Base-by-base conservation (phyloP, 768 basidiomycete genomes). In the Lentinula guzmanii region DNA sequence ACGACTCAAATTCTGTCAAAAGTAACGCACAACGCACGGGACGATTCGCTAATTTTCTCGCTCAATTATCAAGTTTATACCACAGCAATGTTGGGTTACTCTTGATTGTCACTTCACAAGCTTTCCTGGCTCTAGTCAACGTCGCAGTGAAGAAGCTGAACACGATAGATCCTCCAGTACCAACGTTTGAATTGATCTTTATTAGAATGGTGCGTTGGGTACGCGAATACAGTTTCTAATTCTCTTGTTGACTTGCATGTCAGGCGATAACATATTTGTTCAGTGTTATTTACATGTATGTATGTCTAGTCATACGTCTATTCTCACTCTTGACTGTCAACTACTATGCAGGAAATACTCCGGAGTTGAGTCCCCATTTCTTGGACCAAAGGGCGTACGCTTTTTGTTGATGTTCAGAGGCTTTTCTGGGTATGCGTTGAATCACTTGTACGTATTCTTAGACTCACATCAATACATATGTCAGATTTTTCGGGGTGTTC, bases 401-500 rank as follows among this genome's bases (percentile, higher is more conserved):
- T 50, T 66, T 3, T 68, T 85, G 1, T 70, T 87, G 1, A 70
- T 74, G 2, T 64, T 74, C 1, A 72, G 86, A 56, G 85, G 85
- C 0, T 66, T 84, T 59, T 70, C 74, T 28, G 85, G 86, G 77
- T 83, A 63, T 34, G 75, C 68, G 37, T 21, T 41, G 53, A 21
- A 21, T 39, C n/a, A 53, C 11, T 3, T 10, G 6, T 16, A 11
- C 21, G 11, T 45, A 33, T 33, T 54, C 28, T 51, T 61, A 61
- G 53, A 28, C 31, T 66, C 64, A 60, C 62, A 63, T 15, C 46
- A 4, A 39, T 21, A 7, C 10, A 10, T 28, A 10, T 64, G 64
- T 37, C 5, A 60, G 88, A 2, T 95, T 92, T 70, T 80, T 91
- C 57, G 87, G 86, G 4, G 72, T 92, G 5, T 84, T 83, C 61